Base-by-base conservation (phyloP, 495 filamentous ascomycete species). In the Patellaria atrata region DNA sequence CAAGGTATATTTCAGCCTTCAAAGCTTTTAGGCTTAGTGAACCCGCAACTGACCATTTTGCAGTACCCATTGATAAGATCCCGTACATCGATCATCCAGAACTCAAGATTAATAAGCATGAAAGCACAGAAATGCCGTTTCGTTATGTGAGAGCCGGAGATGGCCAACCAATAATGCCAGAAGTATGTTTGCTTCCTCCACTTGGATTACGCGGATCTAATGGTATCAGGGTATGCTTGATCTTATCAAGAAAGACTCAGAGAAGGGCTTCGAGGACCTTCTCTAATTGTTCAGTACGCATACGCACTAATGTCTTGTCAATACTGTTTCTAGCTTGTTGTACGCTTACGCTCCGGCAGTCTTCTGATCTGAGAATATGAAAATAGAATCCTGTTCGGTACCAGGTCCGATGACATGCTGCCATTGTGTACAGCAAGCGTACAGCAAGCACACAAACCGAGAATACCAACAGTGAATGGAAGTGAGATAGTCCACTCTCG, bases 51-150 rank as follows among this genome's bases (percentile, higher is more conserved):
- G 23, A 26, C 23, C 8, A 26, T n/a, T n/a, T 8, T 5, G 16
- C 35, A 92, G 83, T 75, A 30, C 70, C 75, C 0, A 56, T 96
- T 10, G 67, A 76, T 27, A 58, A 83, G 37, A 80, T 97, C 19
- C 64, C 68, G 16, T 94, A 86, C 47, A 48, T 84, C 9, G 85
- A 96, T 48, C 71, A 80, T 51, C 89, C 89, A 0, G 87, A 96
- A 49, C 63, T 97, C 45, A 70, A 71, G 40, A 75, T 96, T 54
- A 84, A 79, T 58, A 77, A 87, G 52, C 74, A 93, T 52, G 89
- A 97, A 54, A 82, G 79, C 47, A 91, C 82, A 1, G 67, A 91
- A 54, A 97, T 97, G 89, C 89, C 89, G 0, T 97, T 96, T 57
- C 80, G 87, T 33, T 97, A 97, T 53, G 83, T 97, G 15, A 78